These are phyloP conservation scores for Amyloporia xantha DNA, from an alignment of 768 basidiomycete genomes.

Conservation along the genomic window DNA sequence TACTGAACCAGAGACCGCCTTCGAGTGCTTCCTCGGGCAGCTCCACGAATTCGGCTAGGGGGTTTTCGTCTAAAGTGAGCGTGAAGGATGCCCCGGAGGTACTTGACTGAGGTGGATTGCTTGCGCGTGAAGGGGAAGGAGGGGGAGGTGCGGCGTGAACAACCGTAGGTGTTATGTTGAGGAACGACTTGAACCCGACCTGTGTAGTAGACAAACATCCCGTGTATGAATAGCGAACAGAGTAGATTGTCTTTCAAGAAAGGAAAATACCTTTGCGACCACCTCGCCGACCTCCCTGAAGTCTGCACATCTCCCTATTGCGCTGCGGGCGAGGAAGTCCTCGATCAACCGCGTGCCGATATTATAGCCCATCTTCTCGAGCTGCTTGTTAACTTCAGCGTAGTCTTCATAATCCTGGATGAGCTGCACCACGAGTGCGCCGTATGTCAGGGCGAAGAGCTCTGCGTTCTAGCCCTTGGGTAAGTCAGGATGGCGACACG, in stretches of 20 bases:
- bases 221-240: background rate
- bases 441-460: constrained; percentile 94
- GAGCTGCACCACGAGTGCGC: constrained; percentile 94
- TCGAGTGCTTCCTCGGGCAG: constrained; percentile 89
- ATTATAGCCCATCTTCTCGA: constrained; percentile 99
- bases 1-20: constrained; percentile 95
- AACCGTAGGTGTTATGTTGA: constrained; percentile 85
- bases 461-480: constrained; percentile 75
- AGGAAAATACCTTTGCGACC: constrained; percentile 70
- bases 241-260: constrained; percentile 1
- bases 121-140: constrained; percentile 35
- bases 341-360: constrained; percentile 95
- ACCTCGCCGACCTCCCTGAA: constrained; percentile 95
- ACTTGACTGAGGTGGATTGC: constrained; percentile 31
- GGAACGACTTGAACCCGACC: constrained; percentile 97
- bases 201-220: constrained; percentile 24
- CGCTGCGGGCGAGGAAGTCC: constrained; percentile 92
- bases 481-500: constrained; percentile 6
- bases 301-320: constrained; percentile 86
- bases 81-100: constrained; percentile 60
- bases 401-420: constrained; percentile 99
- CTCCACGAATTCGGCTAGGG: constrained; percentile 94
- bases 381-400: constrained; percentile 88
- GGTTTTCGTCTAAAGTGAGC: constrained; percentile 91
- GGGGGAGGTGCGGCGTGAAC: constrained; percentile 57